Evolutionary conservation across 2,329 filamentous ascomycete species (phyloP).

Genomic region (Ophiostoma angusticollis): DNA sequence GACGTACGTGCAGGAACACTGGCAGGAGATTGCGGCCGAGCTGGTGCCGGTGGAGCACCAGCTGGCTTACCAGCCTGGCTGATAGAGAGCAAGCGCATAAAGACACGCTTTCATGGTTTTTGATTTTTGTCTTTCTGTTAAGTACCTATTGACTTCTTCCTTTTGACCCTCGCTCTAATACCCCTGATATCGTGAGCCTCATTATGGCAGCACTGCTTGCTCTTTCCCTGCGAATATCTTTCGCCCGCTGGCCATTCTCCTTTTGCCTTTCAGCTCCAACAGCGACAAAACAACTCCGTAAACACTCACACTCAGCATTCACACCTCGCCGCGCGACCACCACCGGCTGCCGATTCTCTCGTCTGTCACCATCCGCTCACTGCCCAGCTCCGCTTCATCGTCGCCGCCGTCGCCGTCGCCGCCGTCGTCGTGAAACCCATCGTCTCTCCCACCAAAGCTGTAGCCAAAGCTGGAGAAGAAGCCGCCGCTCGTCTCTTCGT

Average conservation of each 20-base stretch:
- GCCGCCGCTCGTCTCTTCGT: conserved; percentile 24
- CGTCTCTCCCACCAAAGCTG: conserved; percentile 14
- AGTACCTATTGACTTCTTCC: neutral
- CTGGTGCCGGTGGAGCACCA: neutral
- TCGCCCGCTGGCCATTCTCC: neutral
- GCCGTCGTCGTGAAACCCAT: neutral
- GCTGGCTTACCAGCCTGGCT: neutral
- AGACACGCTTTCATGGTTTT: neutral
- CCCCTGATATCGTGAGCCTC: too few relatives aligned
- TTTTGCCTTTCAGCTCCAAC: neutral
- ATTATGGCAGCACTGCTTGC: neutral
- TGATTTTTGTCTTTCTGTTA: too few relatives aligned
- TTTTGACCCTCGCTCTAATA: neutral
- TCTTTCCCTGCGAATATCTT: too few relatives aligned
- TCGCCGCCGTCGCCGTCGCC: neutral
- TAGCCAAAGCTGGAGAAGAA: too few relatives aligned
- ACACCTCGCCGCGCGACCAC: neutral
- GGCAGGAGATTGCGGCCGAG: conserved; percentile 21
- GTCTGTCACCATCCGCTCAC: conserved; percentile 19
- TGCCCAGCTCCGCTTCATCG: conserved; percentile 20
- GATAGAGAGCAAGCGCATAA: conserved; percentile 5
- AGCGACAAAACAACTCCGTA: neutral
- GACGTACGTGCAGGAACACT: conserved; percentile 28
- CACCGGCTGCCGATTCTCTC: conserved; percentile 12
- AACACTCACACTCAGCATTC: neutral